Conservation (phyloP, 2,329 filamentous ascomycete genomes). For the Cordyceps cateniannulata region DNA sequence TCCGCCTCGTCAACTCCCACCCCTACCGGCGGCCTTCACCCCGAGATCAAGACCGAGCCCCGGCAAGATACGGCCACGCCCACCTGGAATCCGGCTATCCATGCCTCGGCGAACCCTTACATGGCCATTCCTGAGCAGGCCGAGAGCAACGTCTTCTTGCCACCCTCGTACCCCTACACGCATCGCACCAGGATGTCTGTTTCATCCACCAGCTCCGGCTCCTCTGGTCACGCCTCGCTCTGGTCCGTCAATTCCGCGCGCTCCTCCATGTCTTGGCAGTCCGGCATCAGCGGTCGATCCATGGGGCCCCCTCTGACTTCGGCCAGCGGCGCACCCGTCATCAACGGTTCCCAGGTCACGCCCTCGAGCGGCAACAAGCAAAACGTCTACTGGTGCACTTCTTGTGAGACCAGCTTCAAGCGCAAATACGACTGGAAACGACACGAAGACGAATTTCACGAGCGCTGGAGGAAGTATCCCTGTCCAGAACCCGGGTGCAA, state of each 20-base stretch:
- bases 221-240: conserved; percentile 41
- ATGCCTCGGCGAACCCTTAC: conserved; percentile 2
- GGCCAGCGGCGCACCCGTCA: conserved; percentile 22
- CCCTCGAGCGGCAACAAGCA: conserved; percentile 27
- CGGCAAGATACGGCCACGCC: conserved; percentile 23
- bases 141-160: conserved; percentile 26
- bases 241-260: conserved; percentile 37
- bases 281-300: conserved; percentile 27
- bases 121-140: conserved; percentile 13
- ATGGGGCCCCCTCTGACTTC: conserved; percentile 26
- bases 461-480: conserved; percentile 61
- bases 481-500: conserved; percentile 59
- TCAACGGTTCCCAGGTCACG: conserved; percentile 25
- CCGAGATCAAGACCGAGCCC: conserved; percentile 25
- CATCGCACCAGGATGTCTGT: conserved; percentile 40
- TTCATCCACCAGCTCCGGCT: conserved; percentile 44
- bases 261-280: conserved; percentile 35
- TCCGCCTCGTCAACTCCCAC: conserved; percentile 18
- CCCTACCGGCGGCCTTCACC: neutral
- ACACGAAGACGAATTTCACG: conserved; percentile 64
- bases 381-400: conserved; percentile 51
- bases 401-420: conserved; percentile 59
- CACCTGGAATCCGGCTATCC: conserved; percentile 17
- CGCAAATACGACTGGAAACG: conserved; percentile 65
- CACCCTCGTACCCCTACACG: conserved; percentile 30